Base-by-base conservation (phyloP, 163 green algal genomes). In the Prototheca cutis region DNA sequence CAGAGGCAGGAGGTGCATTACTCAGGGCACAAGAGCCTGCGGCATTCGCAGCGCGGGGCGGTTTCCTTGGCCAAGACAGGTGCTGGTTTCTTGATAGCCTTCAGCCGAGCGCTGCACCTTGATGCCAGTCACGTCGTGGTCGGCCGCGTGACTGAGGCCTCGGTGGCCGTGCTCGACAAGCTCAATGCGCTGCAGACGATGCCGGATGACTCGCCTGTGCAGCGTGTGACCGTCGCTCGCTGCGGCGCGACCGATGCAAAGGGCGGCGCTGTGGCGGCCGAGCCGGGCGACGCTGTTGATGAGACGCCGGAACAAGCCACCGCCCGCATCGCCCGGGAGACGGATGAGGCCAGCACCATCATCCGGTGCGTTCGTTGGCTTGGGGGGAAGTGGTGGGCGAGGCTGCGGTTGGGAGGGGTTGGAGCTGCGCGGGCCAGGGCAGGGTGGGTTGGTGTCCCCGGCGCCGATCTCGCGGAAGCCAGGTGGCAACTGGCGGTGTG, bases 121-220 rank as follows among this genome's bases (percentile, higher is more conserved):
- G 67, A 75, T 15, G 49, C 63, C 6, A 70, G 55, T 1, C 55
- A 75, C 61, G 40, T 53, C 40, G 62, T 69, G 45, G 62, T 69
- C 32, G 62, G 62, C 3, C 62, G 62, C 19, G 23, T 69, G 33
- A 48, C 13, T 3, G 33, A 25, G 21, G 62, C 53, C n/a, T 24
- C 25, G 15, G 32, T 63, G 42, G 18, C 1, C 18, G 36, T 69
- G 34, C 62, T 69, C 45, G 36, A 45, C 42, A 24, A 48, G 32
- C 45, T 69, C 21, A 69, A 69, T 30, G 21, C 8, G 2, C 15
- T 58, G 23, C 18, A 13, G 2, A 59, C 54, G 6, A 40, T 55
- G 33, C 24, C 53, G 19, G 53, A 69, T 13, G 62, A 69, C 34
- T 27, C 25, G 31, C 62, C 62, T 18, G 19, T 52, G 40, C 33